Percentiles rank a stretch among this genome's conserved stretches.
phyloP scores from a whole-genome alignment of 2,329 filamentous ascomycete genomes.

The Penicillium thymicola region DNA sequence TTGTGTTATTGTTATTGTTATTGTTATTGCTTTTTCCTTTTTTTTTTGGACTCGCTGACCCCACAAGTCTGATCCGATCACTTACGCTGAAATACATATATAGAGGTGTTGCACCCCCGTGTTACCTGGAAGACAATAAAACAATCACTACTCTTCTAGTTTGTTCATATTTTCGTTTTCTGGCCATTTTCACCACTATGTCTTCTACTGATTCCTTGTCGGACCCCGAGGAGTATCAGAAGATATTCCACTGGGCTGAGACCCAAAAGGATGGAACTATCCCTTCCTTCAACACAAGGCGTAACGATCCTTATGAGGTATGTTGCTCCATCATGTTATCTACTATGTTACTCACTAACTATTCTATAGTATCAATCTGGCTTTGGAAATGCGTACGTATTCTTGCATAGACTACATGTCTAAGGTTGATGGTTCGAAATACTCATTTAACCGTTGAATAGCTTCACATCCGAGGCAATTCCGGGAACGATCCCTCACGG shows the following conservation, averaged over 20 bases:
- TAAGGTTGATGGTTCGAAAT: slow-evolving; percentile 16
- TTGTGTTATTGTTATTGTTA: not conserved
- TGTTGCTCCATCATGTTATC: slow-evolving; percentile 6
- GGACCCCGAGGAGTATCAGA: slow-evolving; percentile 46
- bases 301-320: slow-evolving; percentile 55
- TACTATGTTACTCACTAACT: not conserved
- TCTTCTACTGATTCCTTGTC: slow-evolving; percentile 24
- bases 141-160: not conserved
- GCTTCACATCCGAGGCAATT: slow-evolving; percentile 39
- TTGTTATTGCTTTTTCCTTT: not conserved
- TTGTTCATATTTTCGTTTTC: not conserved
- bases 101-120: not conserved
- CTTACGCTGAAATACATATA: not conserved
- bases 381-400: slow-evolving; percentile 50
- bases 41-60: not conserved
- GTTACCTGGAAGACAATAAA: not conserved
- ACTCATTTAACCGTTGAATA: slow-evolving; percentile 27
- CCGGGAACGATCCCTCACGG: slow-evolving; percentile 39
- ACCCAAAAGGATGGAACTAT: slow-evolving; percentile 57
- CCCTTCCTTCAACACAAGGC: slow-evolving; percentile 53
- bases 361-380: slow-evolving; percentile 52
- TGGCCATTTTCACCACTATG: slow-evolving; percentile 19
- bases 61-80: not conserved
- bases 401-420: slow-evolving; percentile 5
- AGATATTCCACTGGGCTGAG: slow-evolving; percentile 58